phyloP scores from a whole-genome alignment of 768 basidiomycete species.

The Lentinus brumalis region DNA sequence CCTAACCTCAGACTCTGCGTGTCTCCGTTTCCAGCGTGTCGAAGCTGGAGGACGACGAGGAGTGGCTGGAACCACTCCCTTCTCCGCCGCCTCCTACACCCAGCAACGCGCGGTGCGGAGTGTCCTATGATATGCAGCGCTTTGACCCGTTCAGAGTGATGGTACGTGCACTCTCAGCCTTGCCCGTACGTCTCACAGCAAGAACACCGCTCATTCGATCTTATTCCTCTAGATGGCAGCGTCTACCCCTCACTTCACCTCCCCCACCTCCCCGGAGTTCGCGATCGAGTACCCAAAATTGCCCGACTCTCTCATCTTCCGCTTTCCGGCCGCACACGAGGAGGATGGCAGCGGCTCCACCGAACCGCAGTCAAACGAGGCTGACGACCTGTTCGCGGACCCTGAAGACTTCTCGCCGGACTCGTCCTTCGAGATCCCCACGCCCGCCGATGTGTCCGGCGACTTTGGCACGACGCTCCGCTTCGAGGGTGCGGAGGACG shows the following conservation, averaged over 20 bases:
- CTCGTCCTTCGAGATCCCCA: background rate
- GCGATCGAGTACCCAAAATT: background rate
- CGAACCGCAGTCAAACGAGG: background rate
- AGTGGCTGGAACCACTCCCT: background rate
- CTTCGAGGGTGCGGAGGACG: conserved; percentile 5
- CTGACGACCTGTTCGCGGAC: background rate
- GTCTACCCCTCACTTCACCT: conserved; percentile 2
- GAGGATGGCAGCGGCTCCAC: conserved; percentile 1
- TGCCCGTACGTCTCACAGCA: background rate
- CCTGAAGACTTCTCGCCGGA: background rate
- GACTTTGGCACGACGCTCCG: background rate
- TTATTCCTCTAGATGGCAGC: background rate
- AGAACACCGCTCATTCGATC: background rate
- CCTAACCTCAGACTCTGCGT: background rate
- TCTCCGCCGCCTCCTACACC: conserved; percentile 11
- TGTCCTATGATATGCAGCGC: conserved; percentile 9
- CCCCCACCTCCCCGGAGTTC: background rate
- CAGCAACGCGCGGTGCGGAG: background rate
- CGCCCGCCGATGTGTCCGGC: background rate
- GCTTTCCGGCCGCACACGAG: background rate
- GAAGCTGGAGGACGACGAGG: background rate
- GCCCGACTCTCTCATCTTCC: background rate
- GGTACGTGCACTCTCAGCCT: background rate
- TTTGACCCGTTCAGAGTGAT: conserved; percentile 8
- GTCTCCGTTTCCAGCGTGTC: background rate